Evolutionary conservation across 129 eudicot genomes (phyloP).

Genomic region (Calendula officinalis): DNA sequence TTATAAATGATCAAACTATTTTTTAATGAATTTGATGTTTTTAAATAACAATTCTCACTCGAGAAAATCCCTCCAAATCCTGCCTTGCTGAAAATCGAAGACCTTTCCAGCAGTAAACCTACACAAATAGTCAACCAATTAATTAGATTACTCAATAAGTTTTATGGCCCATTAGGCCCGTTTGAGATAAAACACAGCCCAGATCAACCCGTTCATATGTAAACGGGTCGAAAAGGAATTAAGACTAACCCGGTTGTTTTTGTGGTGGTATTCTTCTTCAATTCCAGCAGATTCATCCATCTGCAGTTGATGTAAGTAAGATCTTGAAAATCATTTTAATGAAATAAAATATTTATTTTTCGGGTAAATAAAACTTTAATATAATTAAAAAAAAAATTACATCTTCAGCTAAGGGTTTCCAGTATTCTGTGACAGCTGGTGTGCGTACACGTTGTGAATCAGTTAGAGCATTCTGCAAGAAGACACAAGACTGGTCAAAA

Average conservation of each 20-base stretch:
- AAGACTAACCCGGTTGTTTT: slow-evolving; percentile 73
- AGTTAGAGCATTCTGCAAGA: slow-evolving; percentile 80
- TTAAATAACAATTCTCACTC: slow-evolving; percentile 47
- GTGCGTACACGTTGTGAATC: slow-evolving; percentile 88
- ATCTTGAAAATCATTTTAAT: background rate
- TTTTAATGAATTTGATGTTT: background rate
- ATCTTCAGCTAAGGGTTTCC: slow-evolving; percentile 95
- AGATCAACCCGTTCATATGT: too few species aligned
- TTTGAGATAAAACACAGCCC: too few species aligned
- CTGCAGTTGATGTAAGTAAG: slow-evolving; percentile 36
- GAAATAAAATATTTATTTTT: background rate
- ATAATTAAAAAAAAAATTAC: slow-evolving; percentile 41
- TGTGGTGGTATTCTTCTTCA: slow-evolving; percentile 96
- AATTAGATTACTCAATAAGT: background rate
- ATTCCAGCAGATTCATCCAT: slow-evolving; percentile 93
- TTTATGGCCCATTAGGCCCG: background rate
- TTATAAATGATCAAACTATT: background rate
- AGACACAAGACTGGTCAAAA: slow-evolving; percentile 2
- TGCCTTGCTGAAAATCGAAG: slow-evolving; percentile 93
- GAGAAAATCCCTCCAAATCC: slow-evolving; percentile 95
- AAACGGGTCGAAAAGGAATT: background rate
- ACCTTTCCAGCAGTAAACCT: slow-evolving; percentile 99
- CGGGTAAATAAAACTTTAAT: background rate
- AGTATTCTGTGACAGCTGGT: slow-evolving; percentile 74
- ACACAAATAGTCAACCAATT: slow-evolving; percentile 15